Evolutionary conservation across 495 filamentous ascomycete genomes (phyloP), one percentile per base, ranked within the genome.

Genomic region (Bryoglossum gracile): DNA sequence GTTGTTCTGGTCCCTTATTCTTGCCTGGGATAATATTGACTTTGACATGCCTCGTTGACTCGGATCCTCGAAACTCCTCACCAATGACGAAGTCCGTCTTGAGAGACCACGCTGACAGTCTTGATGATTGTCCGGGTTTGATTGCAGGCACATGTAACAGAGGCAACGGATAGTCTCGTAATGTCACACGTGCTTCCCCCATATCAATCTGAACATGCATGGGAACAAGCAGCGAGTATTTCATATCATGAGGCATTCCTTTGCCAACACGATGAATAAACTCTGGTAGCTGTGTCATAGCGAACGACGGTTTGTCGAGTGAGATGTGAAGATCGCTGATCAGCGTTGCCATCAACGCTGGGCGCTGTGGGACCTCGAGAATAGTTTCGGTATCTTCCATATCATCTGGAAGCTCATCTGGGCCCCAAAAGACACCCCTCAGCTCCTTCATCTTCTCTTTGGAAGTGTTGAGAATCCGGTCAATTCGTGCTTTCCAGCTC

Each of bases 1-100:
- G 64, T 5, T 62, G 44, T 13, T 59, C 64, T 8, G 66, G 56
- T 24, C 64, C 65, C 35, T 62, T 62, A 49, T 58, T 68, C 19
- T 57, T 65, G 0, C 84, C 76, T 8, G 94, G 91, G 17, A 96
- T 81, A 51, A 99, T 82, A 54, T 88, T 77, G n/a, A 99, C 82
- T 43, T 78, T 76, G 30, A 90, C 84, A 53, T 85, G 78, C 41
- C 91, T 76, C 8, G 79, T 85, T 2, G 89, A 92, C 63, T 87
- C 77, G 37, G 73, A 59, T 25, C 84, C 84, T 41, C 88, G 76
- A 54, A 78, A 94, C 65, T 99, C 94, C 68, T 99, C 92, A 2
- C 89, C 94, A 49, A 99, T 85, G 13, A 99, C 90, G 65, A 99
- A 95, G 61, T 99, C 86, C 5, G 92, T 89, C 50, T 80, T 81